These are phyloP conservation scores for Porcisia deanei DNA, from an alignment of 208 protist species.

Conservation along the genomic window DNA sequence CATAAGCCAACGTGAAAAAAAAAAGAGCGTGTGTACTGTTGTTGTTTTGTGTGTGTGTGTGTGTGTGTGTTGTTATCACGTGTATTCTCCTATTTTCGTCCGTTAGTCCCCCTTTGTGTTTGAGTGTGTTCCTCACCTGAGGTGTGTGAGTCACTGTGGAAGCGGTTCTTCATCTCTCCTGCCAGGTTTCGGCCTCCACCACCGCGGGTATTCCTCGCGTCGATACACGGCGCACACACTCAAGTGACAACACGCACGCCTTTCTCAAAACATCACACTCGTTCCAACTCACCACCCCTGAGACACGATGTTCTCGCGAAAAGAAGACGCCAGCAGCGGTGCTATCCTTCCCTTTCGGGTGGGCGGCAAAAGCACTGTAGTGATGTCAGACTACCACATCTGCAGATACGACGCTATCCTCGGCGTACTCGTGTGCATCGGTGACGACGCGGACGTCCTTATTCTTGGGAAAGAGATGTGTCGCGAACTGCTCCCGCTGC, in stretches of 20 bases:
- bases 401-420: constrained; percentile 77
- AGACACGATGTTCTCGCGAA: constrained; percentile 9
- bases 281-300: background rate
- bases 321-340: background rate
- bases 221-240: background rate
- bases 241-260: background rate
- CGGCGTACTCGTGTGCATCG: constrained; percentile 71
- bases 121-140: too few species aligned
- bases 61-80: background rate
- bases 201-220: background rate
- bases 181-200: too few species aligned
- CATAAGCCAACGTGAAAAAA: background rate
- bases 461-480: constrained; percentile 67
- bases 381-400: constrained; percentile 84
- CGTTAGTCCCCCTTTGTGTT: too few species aligned
- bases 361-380: constrained; percentile 52
- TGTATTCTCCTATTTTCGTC: background rate
- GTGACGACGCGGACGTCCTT: constrained; percentile 68
- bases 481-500: constrained; percentile 52
- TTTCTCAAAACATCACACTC: background rate
- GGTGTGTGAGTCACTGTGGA: too few species aligned
- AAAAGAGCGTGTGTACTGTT: background rate
- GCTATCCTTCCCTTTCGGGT: constrained; percentile 39
- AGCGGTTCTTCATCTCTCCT: too few species aligned
- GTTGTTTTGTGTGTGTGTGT: background rate